Conservation (phyloP, 2,329 filamentous ascomycete genomes). For the Exophiala lecanii-corni region DNA sequence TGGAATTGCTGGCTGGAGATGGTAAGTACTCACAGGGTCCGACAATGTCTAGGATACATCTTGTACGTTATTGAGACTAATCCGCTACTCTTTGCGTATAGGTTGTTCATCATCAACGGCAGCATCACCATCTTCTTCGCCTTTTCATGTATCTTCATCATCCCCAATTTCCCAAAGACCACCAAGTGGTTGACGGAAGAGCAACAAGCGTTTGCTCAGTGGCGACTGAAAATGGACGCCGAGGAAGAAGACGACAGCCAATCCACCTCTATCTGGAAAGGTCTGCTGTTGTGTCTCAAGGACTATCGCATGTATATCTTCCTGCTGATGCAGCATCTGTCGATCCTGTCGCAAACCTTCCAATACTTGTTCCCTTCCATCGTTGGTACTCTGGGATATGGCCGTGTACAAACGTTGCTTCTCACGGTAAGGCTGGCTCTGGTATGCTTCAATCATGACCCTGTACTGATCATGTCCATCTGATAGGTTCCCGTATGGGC, state of each 20-base stretch:
- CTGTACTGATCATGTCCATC: not conserved
- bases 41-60: not conserved
- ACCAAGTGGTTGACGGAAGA: slow-evolving; percentile 27
- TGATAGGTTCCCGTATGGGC: not conserved
- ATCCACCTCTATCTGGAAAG: not conserved
- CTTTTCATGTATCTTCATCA: slow-evolving; percentile 36
- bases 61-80: too few relatives aligned
- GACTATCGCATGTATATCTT: slow-evolving; percentile 39
- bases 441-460: slow-evolving; percentile 29
- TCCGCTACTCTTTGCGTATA: too few relatives aligned
- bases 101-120: slow-evolving; percentile 54
- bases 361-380: slow-evolving; percentile 37
- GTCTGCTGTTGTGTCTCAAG: slow-evolving; percentile 16
- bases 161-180: slow-evolving; percentile 39
- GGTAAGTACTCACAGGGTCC: not conserved
- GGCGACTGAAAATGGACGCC: slow-evolving; percentile 25
- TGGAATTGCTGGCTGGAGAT: slow-evolving; percentile 4
- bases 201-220: slow-evolving; percentile 39
- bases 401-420: slow-evolving; percentile 22
- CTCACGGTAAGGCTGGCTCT: slow-evolving; percentile 1
- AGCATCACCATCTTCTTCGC: slow-evolving; percentile 41
- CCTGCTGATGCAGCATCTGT: slow-evolving; percentile 2
- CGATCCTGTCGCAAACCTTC: slow-evolving; percentile 48
- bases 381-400: slow-evolving; percentile 9
- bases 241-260: slow-evolving; percentile 5